phyloP scores from a whole-genome alignment of 202 grass and related monocot genomes.

The Digitaria exilis region DNA sequence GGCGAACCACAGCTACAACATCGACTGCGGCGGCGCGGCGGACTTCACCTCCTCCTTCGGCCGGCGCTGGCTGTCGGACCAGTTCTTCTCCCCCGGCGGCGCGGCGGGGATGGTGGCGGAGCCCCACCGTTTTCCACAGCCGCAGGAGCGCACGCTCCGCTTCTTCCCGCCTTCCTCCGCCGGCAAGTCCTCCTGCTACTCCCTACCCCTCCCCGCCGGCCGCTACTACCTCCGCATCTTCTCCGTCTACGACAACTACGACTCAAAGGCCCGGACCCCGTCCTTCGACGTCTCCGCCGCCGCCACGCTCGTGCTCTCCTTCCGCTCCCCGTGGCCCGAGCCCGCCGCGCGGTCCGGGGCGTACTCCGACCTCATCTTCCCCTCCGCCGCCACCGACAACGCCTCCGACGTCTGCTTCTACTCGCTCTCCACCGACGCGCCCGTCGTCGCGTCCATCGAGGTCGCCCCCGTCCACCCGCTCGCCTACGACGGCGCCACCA shows the following conservation, averaged over 20 bases:
- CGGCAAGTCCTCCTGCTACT: slow-evolving; percentile 92
- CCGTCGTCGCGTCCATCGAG: slow-evolving; percentile 86
- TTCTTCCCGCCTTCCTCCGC: slow-evolving; percentile 89
- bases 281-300: slow-evolving; percentile 94
- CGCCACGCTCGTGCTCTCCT: slow-evolving; percentile 89
- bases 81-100: slow-evolving; percentile 69
- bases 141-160: slow-evolving; percentile 89
- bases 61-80: slow-evolving; percentile 78
- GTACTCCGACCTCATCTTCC: slow-evolving; percentile 95
- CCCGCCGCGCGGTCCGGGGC: slow-evolving; percentile 79
- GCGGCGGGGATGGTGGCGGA: slow-evolving; percentile 76
- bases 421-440: slow-evolving; percentile 88
- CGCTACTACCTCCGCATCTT: slow-evolving; percentile 96
- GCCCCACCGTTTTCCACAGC: slow-evolving; percentile 78
- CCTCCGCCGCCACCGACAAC: slow-evolving; percentile 32
- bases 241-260: slow-evolving; percentile 99
- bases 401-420: slow-evolving; percentile 92
- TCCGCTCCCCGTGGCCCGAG: slow-evolving; percentile 90
- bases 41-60: slow-evolving; percentile 86
- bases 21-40: slow-evolving; percentile 86
- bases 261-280: slow-evolving; percentile 78
- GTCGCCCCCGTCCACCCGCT: slow-evolving; percentile 71
- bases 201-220: slow-evolving; percentile 62
- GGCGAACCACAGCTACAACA: slow-evolving; percentile 86
- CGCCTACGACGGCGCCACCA: slow-evolving; percentile 81